Base-by-base conservation (phyloP, 257 asterid species). In the Solanum verrucosum region DNA sequence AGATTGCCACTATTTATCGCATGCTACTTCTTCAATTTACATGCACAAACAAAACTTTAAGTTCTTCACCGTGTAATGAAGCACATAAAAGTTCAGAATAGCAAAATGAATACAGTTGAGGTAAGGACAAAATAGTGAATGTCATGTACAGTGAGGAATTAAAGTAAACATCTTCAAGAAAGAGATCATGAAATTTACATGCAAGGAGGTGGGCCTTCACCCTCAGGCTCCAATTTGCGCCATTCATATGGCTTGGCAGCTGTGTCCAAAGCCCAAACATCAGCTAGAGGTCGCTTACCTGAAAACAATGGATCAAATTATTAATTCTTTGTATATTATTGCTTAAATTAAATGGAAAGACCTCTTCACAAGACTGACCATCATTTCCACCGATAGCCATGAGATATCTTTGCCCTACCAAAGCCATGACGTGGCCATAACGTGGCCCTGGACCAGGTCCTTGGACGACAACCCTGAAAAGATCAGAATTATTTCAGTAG, bases 151-250 rank as follows among this genome's bases (percentile, higher is more conserved):
- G 37, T 20, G 29, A 82, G 70, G 86, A 82, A 52, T 52, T 82
- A 49, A 82, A 82, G 68, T 29, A 49, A 65, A 82, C 31, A 82
- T 49, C 70, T 73, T 75, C 6, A 73, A 40, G 86, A 42, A 11
- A 37, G 84, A 87, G 81, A 84, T 27, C 9, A 35, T 87, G 87
- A 87, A 87, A 91, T 95, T 93, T 90, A 97, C 99, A 97, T 97
- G 99, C 99, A 97, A 86, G 99, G 99, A 87, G 99, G 99, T 49
- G 99, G 99, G 87, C 99, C 99, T 93, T 97, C 99, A 49, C 99
- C 99, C 93, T 96, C 99, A 84, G 99, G 99, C 93, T 97, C 99
- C 92, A 96, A 88, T 93, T 97, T 97, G 90, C 99, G 93, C 99
- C 99, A 97, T 91, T 97, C 99, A 91, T 97, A 97, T 63, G 99